Conservation (phyloP, 192 early-diverging fungal genomes). For the Phycomyces nitens region DNA sequence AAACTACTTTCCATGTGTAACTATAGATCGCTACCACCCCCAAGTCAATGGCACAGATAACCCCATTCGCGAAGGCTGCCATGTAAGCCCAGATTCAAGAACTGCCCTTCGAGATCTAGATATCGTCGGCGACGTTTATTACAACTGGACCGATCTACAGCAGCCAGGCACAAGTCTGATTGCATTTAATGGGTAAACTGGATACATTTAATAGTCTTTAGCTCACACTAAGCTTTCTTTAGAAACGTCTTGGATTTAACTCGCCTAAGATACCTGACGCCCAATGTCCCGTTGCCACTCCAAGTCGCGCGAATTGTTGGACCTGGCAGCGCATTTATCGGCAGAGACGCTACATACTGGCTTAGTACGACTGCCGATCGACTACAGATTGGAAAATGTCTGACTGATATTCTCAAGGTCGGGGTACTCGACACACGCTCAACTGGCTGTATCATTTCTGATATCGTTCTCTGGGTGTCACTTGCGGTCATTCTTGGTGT, state of each 20-base stretch:
- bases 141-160: slow-evolving; percentile 63
- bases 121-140: slow-evolving; percentile 61
- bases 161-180: slow-evolving; percentile 52
- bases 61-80: slow-evolving; percentile 55
- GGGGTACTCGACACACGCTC: slow-evolving; percentile 76
- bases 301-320: slow-evolving; percentile 39
- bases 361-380: slow-evolving; percentile 47
- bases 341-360: slow-evolving; percentile 50
- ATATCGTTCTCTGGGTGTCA: slow-evolving; percentile 77
- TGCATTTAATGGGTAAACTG: slow-evolving; percentile 65
- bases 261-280: slow-evolving; percentile 55
- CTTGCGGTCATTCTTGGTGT: slow-evolving; percentile 67
- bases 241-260: slow-evolving; percentile 68
- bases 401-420: slow-evolving; percentile 75
- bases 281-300: slow-evolving; percentile 47
- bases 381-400: slow-evolving; percentile 61
- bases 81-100: slow-evolving; percentile 44
- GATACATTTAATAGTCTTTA: not conserved
- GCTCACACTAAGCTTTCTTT: too few relatives aligned
- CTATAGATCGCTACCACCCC: slow-evolving; percentile 38
- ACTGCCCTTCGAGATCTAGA: slow-evolving; percentile 42
- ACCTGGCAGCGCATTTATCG: slow-evolving; percentile 42
- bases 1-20: slow-evolving; percentile 73
- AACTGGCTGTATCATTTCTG: slow-evolving; percentile 78
- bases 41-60: slow-evolving; percentile 52